A percentile compares a stretch with the other conserved stretches of the same genome.
Conservation (phyloP, 345 rosid species). For the Eucalyptus curtisii region DNA sequence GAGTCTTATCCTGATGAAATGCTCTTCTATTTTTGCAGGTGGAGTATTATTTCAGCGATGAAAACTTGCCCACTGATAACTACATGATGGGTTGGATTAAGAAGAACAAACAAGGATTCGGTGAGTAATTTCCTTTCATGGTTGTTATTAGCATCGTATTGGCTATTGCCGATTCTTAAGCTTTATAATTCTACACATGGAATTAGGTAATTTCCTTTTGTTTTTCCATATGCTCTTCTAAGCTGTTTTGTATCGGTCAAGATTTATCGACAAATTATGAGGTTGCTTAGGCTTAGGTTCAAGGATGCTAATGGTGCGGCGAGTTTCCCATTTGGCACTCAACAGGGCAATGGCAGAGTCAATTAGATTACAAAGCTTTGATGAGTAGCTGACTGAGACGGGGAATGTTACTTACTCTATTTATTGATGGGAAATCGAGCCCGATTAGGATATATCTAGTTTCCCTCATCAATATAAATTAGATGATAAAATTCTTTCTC, state of each 20-base stretch:
- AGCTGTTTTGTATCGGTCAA: background rate
- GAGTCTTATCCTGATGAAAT: background rate
- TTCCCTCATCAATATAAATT: background rate
- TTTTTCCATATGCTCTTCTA: background rate
- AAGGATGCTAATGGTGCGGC: background rate
- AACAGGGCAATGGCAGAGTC: background rate
- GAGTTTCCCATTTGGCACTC: background rate
- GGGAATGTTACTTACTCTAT: background rate
- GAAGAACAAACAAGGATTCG: conserved; percentile 74
- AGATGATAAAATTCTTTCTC: background rate
- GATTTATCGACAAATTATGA: background rate
- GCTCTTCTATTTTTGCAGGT: conserved; percentile 36
- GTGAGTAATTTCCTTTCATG: conserved; percentile 18
- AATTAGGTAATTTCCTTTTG: background rate
- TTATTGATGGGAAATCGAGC: background rate
- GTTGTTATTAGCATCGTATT: background rate
- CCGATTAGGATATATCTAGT: background rate
- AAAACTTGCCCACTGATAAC: conserved; percentile 76
- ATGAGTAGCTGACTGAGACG: background rate
- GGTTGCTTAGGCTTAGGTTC: background rate
- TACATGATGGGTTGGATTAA: conserved; percentile 50
- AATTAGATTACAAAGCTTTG: background rate
- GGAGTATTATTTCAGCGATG: conserved; percentile 89
- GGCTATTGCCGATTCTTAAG: background rate
- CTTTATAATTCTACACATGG: background rate